Percentiles rank a stretch among this genome's conserved stretches.
Conservation (phyloP, 106 monocot species). For the Iris macrosiphon region DNA sequence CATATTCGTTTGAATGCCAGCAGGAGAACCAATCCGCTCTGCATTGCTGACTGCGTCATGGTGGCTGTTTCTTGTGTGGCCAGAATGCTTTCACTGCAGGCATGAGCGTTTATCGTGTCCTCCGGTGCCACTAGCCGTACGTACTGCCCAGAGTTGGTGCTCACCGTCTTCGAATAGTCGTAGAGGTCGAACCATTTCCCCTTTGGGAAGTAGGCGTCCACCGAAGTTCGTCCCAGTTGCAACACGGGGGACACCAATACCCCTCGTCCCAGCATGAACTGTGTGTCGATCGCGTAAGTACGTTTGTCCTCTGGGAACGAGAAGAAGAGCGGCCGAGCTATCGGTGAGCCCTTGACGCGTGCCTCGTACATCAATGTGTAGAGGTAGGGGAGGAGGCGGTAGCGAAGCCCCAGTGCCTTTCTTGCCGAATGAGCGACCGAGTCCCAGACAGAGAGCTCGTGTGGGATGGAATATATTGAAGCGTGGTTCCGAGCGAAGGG, state of each 20-base stretch:
- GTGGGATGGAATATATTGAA: slow-evolving; percentile 11
- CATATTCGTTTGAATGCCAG: slow-evolving; percentile 28
- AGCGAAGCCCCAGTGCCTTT: slow-evolving; percentile 63
- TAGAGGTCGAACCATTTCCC: slow-evolving; percentile 59
- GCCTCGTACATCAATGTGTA: slow-evolving; percentile 78
- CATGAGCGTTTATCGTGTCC: slow-evolving; percentile 48
- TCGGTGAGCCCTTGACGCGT: slow-evolving; percentile 48
- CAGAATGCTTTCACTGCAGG: slow-evolving; percentile 26
- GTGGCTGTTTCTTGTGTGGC: slow-evolving; percentile 24
- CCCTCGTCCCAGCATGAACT: slow-evolving; percentile 48
- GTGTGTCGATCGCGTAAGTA: slow-evolving; percentile 36
- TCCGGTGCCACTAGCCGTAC: slow-evolving; percentile 38
- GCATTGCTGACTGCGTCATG: slow-evolving; percentile 18
- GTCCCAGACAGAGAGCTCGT: slow-evolving; percentile 64
- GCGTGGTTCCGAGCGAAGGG: slow-evolving; percentile 68
- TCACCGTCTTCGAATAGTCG: slow-evolving; percentile 18
- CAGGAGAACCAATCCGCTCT: slow-evolving; percentile 30
- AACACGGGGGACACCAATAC: slow-evolving; percentile 59
- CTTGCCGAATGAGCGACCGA: slow-evolving; percentile 41
- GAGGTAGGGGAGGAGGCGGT: slow-evolving; percentile 62
- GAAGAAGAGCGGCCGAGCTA: slow-evolving; percentile 76
- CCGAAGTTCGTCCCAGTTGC: slow-evolving; percentile 15
- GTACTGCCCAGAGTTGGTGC: slow-evolving; percentile 9
- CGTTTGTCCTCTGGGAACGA: slow-evolving; percentile 46
- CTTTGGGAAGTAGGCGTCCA: slow-evolving; percentile 51